Percentiles rank a stretch among this genome's conserved stretches.
Evolutionary conservation across 2,329 filamentous ascomycete species (phyloP).

Genomic region (Ascochyta clinopodiicola): DNA sequence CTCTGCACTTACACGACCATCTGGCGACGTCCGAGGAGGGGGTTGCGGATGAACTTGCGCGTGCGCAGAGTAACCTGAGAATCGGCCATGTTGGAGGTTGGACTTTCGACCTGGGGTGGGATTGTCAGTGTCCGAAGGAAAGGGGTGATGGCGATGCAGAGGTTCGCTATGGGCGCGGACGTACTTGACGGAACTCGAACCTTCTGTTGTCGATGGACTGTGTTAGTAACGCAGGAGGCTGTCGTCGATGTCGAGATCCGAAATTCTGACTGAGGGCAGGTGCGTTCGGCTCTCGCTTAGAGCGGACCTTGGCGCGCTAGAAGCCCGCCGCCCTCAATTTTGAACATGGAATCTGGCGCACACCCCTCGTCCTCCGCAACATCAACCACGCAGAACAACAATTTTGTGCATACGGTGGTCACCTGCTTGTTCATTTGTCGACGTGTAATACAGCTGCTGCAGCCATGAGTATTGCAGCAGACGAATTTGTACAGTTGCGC

Average conservation of each 20-base stretch:
- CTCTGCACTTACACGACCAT: conserved; percentile 85
- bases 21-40: conserved; percentile 97
- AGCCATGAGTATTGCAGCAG: conserved; percentile 26
- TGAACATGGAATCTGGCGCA: conserved; percentile 1
- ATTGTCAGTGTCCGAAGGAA: conserved; percentile 24
- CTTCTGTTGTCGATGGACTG: conserved; percentile 36
- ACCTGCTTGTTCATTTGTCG: not conserved
- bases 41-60: conserved; percentile 99
- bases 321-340: not conserved
- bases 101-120: conserved; percentile 39
- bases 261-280: conserved; percentile 11
- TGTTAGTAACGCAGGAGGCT: conserved; percentile 32
- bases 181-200: conserved; percentile 46
- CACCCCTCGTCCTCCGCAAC: conserved; percentile 2
- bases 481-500: conserved; percentile 22
- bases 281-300: conserved; percentile 17
- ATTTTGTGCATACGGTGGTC: not conserved
- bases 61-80: conserved; percentile 71
- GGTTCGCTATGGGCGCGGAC: conserved; percentile 19
- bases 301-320: conserved; percentile 12
- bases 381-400: conserved; percentile 3
- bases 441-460: not conserved
- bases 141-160: conserved; percentile 12
- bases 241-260: conserved; percentile 18
- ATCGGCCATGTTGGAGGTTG: conserved; percentile 79